Conservation (phyloP, 1,139 yeast species). For the Scheffersomyces illinoinensis region DNA sequence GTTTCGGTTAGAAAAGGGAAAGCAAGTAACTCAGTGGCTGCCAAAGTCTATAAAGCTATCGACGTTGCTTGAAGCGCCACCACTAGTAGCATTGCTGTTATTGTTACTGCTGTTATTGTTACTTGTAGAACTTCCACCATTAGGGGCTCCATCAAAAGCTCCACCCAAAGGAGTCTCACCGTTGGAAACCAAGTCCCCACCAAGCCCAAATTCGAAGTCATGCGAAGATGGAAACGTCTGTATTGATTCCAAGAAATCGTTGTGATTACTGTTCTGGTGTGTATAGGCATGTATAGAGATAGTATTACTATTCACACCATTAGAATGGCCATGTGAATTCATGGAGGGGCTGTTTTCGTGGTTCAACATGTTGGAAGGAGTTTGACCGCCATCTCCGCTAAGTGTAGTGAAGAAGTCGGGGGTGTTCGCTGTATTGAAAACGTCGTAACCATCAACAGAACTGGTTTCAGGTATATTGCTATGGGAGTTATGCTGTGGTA, state of each 20-base stretch:
- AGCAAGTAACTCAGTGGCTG: background rate
- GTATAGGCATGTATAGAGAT: slow-evolving; percentile 9
- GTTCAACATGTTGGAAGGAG: slow-evolving; percentile 17
- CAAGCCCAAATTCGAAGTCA: slow-evolving; percentile 4
- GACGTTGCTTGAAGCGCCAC: slow-evolving; percentile 8
- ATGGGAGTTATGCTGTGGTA: slow-evolving; percentile 1
- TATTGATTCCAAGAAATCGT: slow-evolving; percentile 2
- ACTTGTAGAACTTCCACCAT: background rate
- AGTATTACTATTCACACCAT: slow-evolving; percentile 1
- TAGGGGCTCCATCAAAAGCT: background rate
- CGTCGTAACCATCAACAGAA: slow-evolving; percentile 13
- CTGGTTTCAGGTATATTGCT: slow-evolving; percentile 1
- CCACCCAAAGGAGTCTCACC: slow-evolving; percentile 1
- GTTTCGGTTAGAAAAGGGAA: background rate
- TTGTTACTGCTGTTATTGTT: background rate
- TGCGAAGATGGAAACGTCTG: slow-evolving; percentile 6
- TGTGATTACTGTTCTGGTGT: slow-evolving; percentile 7
- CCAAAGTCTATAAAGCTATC: slow-evolving; percentile 17
- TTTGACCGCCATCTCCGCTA: slow-evolving; percentile 11
- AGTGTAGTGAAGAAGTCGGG: slow-evolving; percentile 30
- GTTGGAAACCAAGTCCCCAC: background rate
- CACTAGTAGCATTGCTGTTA: background rate
- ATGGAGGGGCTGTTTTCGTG: slow-evolving; percentile 1
- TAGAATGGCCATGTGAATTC: background rate
- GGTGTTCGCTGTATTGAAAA: slow-evolving; percentile 21